phyloP scores from a whole-genome alignment of 495 filamentous ascomycete genomes.

The Xylaria grammica region DNA sequence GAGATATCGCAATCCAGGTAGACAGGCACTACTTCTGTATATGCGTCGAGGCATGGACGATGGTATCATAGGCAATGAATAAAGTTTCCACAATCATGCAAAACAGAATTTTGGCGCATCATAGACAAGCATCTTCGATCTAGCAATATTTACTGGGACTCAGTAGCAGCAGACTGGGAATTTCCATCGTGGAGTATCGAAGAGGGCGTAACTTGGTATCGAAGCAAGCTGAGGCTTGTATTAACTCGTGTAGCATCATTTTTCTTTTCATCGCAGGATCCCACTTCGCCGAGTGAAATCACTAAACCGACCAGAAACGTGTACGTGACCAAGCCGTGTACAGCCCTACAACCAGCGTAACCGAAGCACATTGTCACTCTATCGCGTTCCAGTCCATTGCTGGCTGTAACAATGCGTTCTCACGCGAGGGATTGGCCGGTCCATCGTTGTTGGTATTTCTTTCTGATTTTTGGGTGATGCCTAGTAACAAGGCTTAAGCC shows the following conservation, averaged over 20 bases:
- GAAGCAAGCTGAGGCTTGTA: conserved; percentile 24
- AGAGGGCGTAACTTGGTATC: conserved; percentile 9
- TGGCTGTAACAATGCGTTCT: conserved; percentile 24
- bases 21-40: not conserved
- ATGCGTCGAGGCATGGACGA: not conserved
- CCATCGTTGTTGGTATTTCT: conserved; percentile 32
- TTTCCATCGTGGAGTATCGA: conserved; percentile 13
- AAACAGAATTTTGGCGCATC: not conserved
- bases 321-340: conserved; percentile 17
- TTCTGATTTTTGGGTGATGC: conserved; percentile 41
- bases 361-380: conserved; percentile 21
- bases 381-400: conserved; percentile 20
- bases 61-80: not conserved
- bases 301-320: conserved; percentile 16
- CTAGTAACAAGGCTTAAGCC: conserved; percentile 48
- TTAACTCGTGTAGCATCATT: conserved; percentile 25
- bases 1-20: not conserved
- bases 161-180: not conserved
- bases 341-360: conserved; percentile 15
- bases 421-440: conserved; percentile 32
- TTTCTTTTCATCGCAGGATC: conserved; percentile 13
- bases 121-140: not conserved
- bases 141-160: not conserved
- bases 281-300: conserved; percentile 22
- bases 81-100: not conserved